Conservation (phyloP, 371 early-diverging fungal genomes). For the Rhizomucor miehei region DNA sequence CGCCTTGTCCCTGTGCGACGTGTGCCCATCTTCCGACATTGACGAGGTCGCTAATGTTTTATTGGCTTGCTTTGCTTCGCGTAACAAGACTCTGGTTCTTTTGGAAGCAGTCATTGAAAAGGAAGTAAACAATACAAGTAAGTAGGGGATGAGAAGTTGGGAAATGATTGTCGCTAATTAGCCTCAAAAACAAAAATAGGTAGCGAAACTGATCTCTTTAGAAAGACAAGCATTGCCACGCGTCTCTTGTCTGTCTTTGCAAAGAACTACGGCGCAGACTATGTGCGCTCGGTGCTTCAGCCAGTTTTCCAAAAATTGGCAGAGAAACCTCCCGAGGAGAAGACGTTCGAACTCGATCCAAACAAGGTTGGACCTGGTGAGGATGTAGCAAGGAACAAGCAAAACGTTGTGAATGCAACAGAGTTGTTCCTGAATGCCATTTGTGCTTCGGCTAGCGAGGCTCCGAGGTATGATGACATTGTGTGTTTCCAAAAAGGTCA, state of each 20-base stretch:
- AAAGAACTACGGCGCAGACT: conserved; percentile 78
- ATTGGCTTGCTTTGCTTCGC: conserved; percentile 77
- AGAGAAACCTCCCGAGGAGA: conserved; percentile 50
- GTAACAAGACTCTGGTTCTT: conserved; percentile 66
- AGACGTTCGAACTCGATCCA: conserved; percentile 81
- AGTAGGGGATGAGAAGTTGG: neutral
- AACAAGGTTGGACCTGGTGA: conserved; percentile 66
- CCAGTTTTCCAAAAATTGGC: conserved; percentile 64
- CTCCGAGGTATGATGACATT: conserved; percentile 52
- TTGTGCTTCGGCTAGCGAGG: conserved; percentile 62
- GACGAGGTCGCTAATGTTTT: conserved; percentile 84
- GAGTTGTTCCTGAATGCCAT: conserved; percentile 83
- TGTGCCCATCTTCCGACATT: conserved; percentile 81
- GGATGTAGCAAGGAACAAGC: conserved; percentile 66
- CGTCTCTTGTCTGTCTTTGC: conserved; percentile 82
- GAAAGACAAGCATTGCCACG: conserved; percentile 90
- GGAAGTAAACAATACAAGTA: conserved; percentile 80
- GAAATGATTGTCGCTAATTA: neutral
- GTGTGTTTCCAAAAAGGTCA: neutral
- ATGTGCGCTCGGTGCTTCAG: conserved; percentile 76
- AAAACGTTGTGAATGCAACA: conserved; percentile 77
- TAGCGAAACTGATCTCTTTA: conserved; percentile 82
- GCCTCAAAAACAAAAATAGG: too few relatives aligned
- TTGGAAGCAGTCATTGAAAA: conserved; percentile 80
- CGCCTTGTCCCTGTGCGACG: conserved; percentile 81